phyloP scores from a whole-genome alignment of 2,329 filamentous ascomycete genomes.

The Colletotrichum sp. region DNA sequence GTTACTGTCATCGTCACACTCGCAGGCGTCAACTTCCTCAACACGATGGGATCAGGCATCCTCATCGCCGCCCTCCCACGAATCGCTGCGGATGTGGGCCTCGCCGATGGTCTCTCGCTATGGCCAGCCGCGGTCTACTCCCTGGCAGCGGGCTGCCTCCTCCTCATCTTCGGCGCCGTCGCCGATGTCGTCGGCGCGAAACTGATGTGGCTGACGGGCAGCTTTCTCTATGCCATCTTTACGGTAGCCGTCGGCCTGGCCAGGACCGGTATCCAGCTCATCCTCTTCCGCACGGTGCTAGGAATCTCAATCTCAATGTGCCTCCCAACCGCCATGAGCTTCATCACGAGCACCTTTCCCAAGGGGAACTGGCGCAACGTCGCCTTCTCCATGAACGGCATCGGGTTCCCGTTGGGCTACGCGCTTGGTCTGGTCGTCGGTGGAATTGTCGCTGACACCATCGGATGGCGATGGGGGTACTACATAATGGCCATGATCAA shows the following conservation, averaged over 20 bases:
- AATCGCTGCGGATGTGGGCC: constrained; percentile 39
- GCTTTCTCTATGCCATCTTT: constrained; percentile 34
- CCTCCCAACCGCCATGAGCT: constrained; percentile 39
- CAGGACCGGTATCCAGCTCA: constrained; percentile 38
- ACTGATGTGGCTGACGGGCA: constrained; percentile 37
- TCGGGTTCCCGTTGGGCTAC: constrained; percentile 51
- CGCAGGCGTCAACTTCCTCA: constrained; percentile 38
- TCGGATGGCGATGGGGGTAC: constrained; percentile 53
- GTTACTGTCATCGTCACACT: constrained; percentile 35
- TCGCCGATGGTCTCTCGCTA: constrained; percentile 32
- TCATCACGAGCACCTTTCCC: constrained; percentile 41
- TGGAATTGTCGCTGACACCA: constrained; percentile 51
- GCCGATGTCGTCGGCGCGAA: constrained; percentile 41
- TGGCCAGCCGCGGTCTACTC: constrained; percentile 36
- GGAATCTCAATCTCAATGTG: constrained; percentile 42
- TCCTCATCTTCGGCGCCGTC: constrained; percentile 41
- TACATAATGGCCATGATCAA: constrained; percentile 43
- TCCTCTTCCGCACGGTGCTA: constrained; percentile 37
- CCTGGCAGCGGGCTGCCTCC: constrained; percentile 31
- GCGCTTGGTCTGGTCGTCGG: constrained; percentile 54
- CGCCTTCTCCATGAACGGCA: constrained; percentile 48
- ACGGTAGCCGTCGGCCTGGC: constrained; percentile 38
- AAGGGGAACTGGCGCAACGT: constrained; percentile 41
- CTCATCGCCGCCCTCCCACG: constrained; percentile 41
- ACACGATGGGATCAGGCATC: constrained; percentile 41